These are phyloP conservation scores for Mycena sp. DNA, from an alignment of 1,284 basidiomycete species.

Conservation along the genomic window DNA sequence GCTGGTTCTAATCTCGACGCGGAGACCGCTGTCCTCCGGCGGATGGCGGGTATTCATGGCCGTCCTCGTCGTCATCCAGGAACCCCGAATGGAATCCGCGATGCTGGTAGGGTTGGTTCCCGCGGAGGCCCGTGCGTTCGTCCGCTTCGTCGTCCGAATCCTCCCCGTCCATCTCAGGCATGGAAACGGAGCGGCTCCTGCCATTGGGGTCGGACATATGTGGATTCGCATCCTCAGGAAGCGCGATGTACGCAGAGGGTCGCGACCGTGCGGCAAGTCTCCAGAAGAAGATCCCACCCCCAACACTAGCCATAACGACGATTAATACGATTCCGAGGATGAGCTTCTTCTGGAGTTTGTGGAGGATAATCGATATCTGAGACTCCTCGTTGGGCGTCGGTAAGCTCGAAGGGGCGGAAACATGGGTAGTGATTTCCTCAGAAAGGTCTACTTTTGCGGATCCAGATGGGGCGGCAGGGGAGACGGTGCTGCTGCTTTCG, in stretches of 20 bases:
- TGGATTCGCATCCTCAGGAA: slow-evolving; percentile 9
- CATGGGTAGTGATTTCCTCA: background rate
- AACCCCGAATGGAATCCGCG: slow-evolving; percentile 30
- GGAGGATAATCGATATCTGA: slow-evolving; percentile 14
- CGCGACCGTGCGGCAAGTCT: background rate
- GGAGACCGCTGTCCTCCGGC: no score
- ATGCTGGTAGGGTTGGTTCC: slow-evolving; percentile 12
- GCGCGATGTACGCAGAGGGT: slow-evolving; percentile 15
- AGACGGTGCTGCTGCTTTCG: background rate
- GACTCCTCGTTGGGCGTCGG: slow-evolving; percentile 12
- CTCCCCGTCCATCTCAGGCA: background rate
- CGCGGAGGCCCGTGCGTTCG: slow-evolving; percentile 25
- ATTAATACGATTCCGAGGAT: slow-evolving; percentile 10
- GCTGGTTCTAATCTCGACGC: no score
- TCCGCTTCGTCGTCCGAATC: slow-evolving; percentile 29
- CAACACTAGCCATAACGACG: background rate
- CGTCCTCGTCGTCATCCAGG: slow-evolving; percentile 29
- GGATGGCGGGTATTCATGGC: slow-evolving; percentile 26
- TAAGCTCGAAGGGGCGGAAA: background rate
- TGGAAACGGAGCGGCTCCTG: background rate
- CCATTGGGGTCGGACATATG: slow-evolving; percentile 8
- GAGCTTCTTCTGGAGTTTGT: slow-evolving; percentile 13
- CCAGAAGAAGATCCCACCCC: slow-evolving; percentile 20
- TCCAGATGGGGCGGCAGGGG: background rate
- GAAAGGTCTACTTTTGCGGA: background rate